phyloP scores from a whole-genome alignment of 331 rosid species.

The Pyrus hybrid region DNA sequence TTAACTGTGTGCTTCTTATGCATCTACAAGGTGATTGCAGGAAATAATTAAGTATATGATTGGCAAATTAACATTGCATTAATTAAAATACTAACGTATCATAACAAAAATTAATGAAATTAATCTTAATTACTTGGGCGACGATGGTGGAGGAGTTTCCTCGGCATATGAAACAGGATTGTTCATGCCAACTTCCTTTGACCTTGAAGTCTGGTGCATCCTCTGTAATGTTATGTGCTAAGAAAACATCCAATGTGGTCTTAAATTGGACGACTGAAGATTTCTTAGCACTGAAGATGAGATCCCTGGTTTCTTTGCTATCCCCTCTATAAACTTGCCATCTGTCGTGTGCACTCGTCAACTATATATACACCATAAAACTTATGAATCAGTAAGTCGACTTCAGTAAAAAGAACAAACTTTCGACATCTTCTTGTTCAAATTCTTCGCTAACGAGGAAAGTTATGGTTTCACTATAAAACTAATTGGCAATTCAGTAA shows the following conservation, averaged over 20 bases:
- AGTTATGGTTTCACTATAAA: too few relatives aligned
- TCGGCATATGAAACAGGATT: constrained; percentile 36
- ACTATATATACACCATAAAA: constrained; percentile 10
- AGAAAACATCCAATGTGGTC: constrained; percentile 43
- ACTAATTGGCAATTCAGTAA: too few relatives aligned
- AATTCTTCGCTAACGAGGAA: too few relatives aligned
- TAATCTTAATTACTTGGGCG: not conserved
- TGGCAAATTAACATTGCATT: too few relatives aligned
- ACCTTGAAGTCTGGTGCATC: constrained; percentile 41
- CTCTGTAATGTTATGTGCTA: constrained; percentile 36
- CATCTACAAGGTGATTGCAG: constrained; percentile 29
- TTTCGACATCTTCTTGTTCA: too few relatives aligned
- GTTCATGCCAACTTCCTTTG: constrained; percentile 42
- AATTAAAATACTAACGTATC: too few relatives aligned
- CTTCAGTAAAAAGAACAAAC: too few relatives aligned
- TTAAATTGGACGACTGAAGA: constrained; percentile 29
- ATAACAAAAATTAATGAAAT: too few relatives aligned
- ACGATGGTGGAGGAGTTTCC: constrained; percentile 37
- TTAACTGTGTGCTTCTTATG: constrained; percentile 29
- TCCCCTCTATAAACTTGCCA: constrained; percentile 57
- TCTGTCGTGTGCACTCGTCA: constrained; percentile 29
- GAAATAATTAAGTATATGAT: too few relatives aligned
- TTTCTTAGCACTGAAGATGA: constrained; percentile 30
- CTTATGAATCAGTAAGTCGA: too few relatives aligned
- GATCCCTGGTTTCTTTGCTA: constrained; percentile 23